phyloP scores from a whole-genome alignment of 1,284 basidiomycete species.

The Xerocomus nothofagi region DNA sequence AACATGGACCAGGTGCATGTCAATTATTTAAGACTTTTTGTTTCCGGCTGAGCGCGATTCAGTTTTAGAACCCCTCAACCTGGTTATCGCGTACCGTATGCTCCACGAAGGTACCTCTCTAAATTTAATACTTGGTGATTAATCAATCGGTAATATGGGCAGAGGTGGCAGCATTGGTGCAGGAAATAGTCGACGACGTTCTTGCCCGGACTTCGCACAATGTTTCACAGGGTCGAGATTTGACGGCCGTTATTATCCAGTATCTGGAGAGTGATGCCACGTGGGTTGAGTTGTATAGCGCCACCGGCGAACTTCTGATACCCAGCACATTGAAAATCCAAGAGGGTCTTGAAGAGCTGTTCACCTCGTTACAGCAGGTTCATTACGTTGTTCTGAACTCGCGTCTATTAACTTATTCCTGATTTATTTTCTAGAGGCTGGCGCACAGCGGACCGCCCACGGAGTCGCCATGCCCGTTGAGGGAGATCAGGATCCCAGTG shows the following conservation, averaged over 20 bases:
- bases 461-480: slow-evolving; percentile 44
- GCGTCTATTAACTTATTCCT: not conserved
- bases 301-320: slow-evolving; percentile 66
- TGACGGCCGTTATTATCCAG: slow-evolving; percentile 53
- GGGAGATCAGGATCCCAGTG: slow-evolving; percentile 74
- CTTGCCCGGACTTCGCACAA: slow-evolving; percentile 36
- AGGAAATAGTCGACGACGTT: slow-evolving; percentile 46
- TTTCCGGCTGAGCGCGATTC: slow-evolving; percentile 8
- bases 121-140: slow-evolving; percentile 1
- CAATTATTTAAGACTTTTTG: not conserved
- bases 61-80: slow-evolving; percentile 63
- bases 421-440: slow-evolving; percentile 23
- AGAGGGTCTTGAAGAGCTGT: slow-evolving; percentile 38
- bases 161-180: slow-evolving; percentile 67
- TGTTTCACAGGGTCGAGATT: slow-evolving; percentile 32
- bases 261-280: slow-evolving; percentile 58
- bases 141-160: slow-evolving; percentile 8
- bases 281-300: slow-evolving; percentile 68
- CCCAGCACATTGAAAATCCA: slow-evolving; percentile 43
- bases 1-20: slow-evolving; percentile 53
- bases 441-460: slow-evolving; percentile 13
- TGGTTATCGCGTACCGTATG: slow-evolving; percentile 70
- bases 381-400: not conserved
- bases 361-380: slow-evolving; percentile 45
- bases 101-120: slow-evolving; percentile 63